These are phyloP conservation scores for Cryptosporidium muris DNA, from an alignment of 169 alveolate species.

Conservation along the genomic window DNA sequence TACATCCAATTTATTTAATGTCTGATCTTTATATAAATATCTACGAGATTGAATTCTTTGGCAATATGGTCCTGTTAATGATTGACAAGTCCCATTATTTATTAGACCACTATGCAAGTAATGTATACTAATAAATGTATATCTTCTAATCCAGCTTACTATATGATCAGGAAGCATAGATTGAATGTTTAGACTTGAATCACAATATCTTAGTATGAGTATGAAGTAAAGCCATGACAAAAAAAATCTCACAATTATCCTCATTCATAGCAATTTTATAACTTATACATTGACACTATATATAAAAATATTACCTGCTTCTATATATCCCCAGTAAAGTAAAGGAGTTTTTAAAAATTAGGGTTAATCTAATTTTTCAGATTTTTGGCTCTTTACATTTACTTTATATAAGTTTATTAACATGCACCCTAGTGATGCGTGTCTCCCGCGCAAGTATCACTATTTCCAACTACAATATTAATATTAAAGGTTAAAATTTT, in stretches of 20 bases:
- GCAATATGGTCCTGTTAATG: conserved; percentile 50
- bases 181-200: conserved; percentile 1
- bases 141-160: conserved; percentile 49
- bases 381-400: not conserved
- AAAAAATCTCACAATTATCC: not conserved
- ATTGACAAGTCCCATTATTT: conserved; percentile 2
- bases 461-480: too few species aligned
- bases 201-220: not conserved
- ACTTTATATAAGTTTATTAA: not conserved
- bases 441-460: too few species aligned
- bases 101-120: not conserved
- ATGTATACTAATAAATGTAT: conserved; percentile 14
- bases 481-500: too few species aligned
- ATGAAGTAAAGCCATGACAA: not conserved
- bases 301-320: not conserved
- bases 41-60: not conserved
- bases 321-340: not conserved
- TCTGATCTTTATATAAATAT: not conserved
- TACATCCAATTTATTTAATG: not conserved
- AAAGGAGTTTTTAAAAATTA: not conserved
- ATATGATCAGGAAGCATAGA: conserved; percentile 58
- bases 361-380: not conserved
- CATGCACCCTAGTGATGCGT: not conserved
- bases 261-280: not conserved
- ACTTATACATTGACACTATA: not conserved